Evolutionary conservation across 495 filamentous ascomycete species (phyloP).

Genomic region (Xylaria cubensis): DNA sequence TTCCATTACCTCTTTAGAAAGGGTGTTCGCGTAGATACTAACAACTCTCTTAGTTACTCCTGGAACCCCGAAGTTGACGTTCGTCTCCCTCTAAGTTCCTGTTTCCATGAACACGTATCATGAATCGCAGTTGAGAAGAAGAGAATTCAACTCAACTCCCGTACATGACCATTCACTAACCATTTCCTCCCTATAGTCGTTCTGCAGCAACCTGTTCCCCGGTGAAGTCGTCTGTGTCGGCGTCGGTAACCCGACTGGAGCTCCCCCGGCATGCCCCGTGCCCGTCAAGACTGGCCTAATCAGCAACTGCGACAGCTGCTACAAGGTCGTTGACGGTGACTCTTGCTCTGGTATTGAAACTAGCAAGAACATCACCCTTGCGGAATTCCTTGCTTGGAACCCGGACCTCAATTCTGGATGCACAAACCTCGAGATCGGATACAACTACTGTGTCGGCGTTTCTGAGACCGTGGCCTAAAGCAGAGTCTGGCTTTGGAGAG

Average conservation of each 20-base stretch:
- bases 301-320: slow-evolving; percentile 36
- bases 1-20: background rate
- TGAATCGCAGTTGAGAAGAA: background rate
- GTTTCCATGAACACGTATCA: background rate
- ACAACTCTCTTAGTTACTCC: slow-evolving; percentile 27
- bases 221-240: slow-evolving; percentile 35
- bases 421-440: slow-evolving; percentile 45
- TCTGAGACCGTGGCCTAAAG: background rate
- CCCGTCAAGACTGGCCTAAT: slow-evolving; percentile 21
- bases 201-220: slow-evolving; percentile 35
- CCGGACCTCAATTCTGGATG: slow-evolving; percentile 38
- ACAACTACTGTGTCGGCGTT: slow-evolving; percentile 46
- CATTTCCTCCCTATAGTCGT: background rate
- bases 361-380: slow-evolving; percentile 24
- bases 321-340: slow-evolving; percentile 33
- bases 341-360: slow-evolving; percentile 26
- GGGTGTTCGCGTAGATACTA: background rate
- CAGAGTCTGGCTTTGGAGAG: background rate
- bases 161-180: background rate
- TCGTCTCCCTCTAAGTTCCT: background rate
- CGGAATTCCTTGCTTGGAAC: slow-evolving; percentile 35
- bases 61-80: slow-evolving; percentile 38
- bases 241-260: background rate
- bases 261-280: slow-evolving; percentile 29
- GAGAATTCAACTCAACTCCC: background rate